Evolutionary conservation across 2,329 filamentous ascomycete species (phyloP), one percentile per base, ranked within the genome.

Genomic region (Curvularia sp.): DNA sequence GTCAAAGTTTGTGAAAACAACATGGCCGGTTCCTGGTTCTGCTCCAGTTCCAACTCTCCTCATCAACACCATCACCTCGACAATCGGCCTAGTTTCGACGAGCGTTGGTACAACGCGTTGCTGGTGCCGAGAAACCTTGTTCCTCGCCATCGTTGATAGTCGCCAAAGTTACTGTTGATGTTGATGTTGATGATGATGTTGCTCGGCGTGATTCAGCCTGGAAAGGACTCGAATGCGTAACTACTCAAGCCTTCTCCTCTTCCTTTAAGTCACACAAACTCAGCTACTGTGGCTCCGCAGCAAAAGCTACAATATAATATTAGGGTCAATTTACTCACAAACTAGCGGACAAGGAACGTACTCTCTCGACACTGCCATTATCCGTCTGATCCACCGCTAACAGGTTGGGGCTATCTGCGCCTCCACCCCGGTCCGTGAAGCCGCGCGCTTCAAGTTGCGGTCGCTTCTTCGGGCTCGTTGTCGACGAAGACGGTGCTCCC

Each of bases 371-470:
- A 72, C 81, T 86, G 47, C 55, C 47, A 80, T 91, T 87, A 80
- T 91, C 87, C 45, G 84, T 83, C 71, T 85, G 80, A 66, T 86
- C 84, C 57, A 83, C 83, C 57, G 84, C 86, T 50, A 88, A 78
- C 51, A 89, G 78, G 28, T 83, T 81, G 25, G 89, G 88, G 74
- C 87, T 91, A 52, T 87, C 87, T 54, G 84, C 76, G 18, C 83
- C 82, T 10, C 84, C 82, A 48, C 88, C 89, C 43, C 85, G 84
- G 55, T 87, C 88, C n/a, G 90, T 93, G 67, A 88, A 86, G 15
- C 91, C 85, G 59, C 91, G 84, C 49, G 83, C 79, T 66, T 90
- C 81, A 60, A 87, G 71, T n/a, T 78, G 74, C 38, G 87, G 87
- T 56, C 87, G 80, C 60, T 66, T 66, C 60, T 61, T 49, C 9